phyloP scores from a whole-genome alignment of 225 moss, liverwort and hornwort genomes.

The Rhytidiadelphus loreus region DNA sequence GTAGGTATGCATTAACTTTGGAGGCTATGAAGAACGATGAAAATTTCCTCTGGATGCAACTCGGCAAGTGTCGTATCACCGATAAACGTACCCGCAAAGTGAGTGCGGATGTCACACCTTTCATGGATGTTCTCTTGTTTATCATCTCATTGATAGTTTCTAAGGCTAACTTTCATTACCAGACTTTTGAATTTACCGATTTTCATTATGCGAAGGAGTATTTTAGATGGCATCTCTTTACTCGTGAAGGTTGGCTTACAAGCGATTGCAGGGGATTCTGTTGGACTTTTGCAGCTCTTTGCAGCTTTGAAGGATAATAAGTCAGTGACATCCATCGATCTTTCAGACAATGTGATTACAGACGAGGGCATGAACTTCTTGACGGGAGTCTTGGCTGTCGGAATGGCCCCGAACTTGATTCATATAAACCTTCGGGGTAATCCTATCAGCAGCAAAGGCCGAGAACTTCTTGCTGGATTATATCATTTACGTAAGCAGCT shows the following conservation, averaged over 20 bases:
- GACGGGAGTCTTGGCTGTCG: constrained; percentile 48
- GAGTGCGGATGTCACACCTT: constrained; percentile 7
- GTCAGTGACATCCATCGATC: constrained; percentile 74
- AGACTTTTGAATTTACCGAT: not conserved
- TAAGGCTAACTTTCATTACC: not conserved
- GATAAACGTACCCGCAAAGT: constrained; percentile 75
- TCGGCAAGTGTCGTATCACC: constrained; percentile 77
- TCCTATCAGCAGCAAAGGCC: constrained; percentile 65
- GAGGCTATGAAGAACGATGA: constrained; percentile 66
- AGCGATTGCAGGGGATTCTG: constrained; percentile 34
- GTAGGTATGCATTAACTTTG: constrained; percentile 64
- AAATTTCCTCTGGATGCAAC: constrained; percentile 76
- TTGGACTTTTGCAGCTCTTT: constrained; percentile 65
- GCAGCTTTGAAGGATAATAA: constrained; percentile 61
- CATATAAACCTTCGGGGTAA: constrained; percentile 71
- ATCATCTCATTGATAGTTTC: not conserved
- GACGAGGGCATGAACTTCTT: constrained; percentile 74
- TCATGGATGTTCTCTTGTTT: not conserved
- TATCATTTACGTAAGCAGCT: constrained; percentile 83
- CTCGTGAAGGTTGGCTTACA: constrained; percentile 19
- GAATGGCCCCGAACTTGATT: constrained; percentile 76
- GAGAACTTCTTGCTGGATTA: constrained; percentile 53
- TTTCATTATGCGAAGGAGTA: not conserved
- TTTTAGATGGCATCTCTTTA: not conserved
- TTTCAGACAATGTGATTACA: constrained; percentile 77